phyloP scores from a whole-genome alignment of 2,329 filamentous ascomycete species.

The Lecanicillium sp. region DNA sequence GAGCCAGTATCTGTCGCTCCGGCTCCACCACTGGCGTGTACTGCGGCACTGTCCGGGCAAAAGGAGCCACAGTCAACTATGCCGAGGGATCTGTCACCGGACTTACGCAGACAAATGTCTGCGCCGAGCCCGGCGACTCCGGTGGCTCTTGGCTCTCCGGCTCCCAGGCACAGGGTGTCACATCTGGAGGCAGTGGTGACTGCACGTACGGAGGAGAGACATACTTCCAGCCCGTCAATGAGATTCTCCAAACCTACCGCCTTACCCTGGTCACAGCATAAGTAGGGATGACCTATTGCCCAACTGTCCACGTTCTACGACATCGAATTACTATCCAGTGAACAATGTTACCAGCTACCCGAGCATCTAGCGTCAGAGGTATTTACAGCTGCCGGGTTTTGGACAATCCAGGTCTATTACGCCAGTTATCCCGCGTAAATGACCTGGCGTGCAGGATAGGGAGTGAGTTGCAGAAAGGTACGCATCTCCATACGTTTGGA shows the following conservation, averaged over 20 bases:
- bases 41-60: slow-evolving; percentile 31
- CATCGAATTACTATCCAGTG: too few species aligned
- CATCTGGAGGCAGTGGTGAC: slow-evolving; percentile 34
- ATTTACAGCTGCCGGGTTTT: too few species aligned
- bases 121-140: slow-evolving; percentile 37
- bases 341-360: too few species aligned
- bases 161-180: slow-evolving; percentile 36
- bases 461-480: too few species aligned
- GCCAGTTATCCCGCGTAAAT: too few species aligned
- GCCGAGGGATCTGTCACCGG: slow-evolving; percentile 33
- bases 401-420: too few species aligned
- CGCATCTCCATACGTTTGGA: too few species aligned
- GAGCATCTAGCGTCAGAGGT: too few species aligned
- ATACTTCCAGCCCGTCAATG: slow-evolving; percentile 37
- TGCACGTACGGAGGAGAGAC: slow-evolving; percentile 31
- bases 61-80: slow-evolving; percentile 33
- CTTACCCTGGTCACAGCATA: slow-evolving; percentile 25
- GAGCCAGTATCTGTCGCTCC: slow-evolving; percentile 35
- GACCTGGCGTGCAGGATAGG: too few species aligned
- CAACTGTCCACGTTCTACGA: too few species aligned
- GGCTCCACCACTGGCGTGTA: slow-evolving; percentile 35
- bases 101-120: slow-evolving; percentile 34
- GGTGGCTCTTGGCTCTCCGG: slow-evolving; percentile 35
- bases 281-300: slow-evolving; percentile 4
- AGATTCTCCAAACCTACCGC: slow-evolving; percentile 34